Evolutionary conservation across 345 rosid species (phyloP).

Genomic region (Pistacia atlantica): DNA sequence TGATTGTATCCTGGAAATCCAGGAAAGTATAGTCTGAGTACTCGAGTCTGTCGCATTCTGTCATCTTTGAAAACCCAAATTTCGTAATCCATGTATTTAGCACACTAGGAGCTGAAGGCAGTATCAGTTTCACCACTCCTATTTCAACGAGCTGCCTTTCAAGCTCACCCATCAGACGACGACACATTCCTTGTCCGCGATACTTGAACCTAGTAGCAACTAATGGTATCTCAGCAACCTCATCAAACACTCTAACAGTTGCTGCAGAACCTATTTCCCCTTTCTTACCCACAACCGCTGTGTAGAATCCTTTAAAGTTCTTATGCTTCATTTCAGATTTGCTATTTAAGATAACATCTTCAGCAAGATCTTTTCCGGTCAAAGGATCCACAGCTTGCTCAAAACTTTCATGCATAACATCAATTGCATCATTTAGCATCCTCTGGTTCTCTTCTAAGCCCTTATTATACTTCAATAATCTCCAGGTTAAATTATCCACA

Average conservation of each 20-base stretch:
- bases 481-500: slow-evolving; percentile 55
- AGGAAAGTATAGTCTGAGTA: slow-evolving; percentile 39
- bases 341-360: slow-evolving; percentile 55
- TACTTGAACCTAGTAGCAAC: neutral
- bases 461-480: slow-evolving; percentile 36
- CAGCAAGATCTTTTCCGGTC: slow-evolving; percentile 60
- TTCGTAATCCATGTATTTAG: slow-evolving; percentile 32
- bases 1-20: neutral
- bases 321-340: slow-evolving; percentile 39
- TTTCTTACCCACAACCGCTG: no score
- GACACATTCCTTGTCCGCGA: slow-evolving; percentile 58
- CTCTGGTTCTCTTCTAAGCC: slow-evolving; percentile 23
- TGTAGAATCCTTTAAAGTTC: slow-evolving; percentile 63
- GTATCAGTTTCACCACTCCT: slow-evolving; percentile 49
- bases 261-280: slow-evolving; percentile 52
- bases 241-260: neutral
- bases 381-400: slow-evolving; percentile 52
- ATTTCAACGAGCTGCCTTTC: slow-evolving; percentile 55
- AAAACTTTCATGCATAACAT: slow-evolving; percentile 72
- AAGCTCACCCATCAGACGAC: slow-evolving; percentile 43
- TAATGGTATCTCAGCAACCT: no score
- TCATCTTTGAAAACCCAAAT: slow-evolving; percentile 51
- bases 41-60: slow-evolving; percentile 33
- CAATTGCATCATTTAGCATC: slow-evolving; percentile 49
- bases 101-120: slow-evolving; percentile 48